phyloP scores from a whole-genome alignment of 495 filamentous ascomycete species.

The Letharia columbiana region DNA sequence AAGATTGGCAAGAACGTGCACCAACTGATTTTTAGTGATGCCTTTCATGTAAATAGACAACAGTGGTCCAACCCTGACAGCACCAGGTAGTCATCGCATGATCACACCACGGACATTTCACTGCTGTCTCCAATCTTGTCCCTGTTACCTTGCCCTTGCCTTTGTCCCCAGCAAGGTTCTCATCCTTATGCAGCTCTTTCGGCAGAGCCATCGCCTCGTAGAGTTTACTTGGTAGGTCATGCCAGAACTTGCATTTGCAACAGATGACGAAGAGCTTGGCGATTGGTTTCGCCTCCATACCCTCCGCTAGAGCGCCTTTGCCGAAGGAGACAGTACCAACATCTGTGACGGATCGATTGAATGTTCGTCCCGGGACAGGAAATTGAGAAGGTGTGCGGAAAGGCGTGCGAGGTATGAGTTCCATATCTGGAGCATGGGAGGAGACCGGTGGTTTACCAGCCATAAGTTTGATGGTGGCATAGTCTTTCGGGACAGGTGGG shows the following conservation, averaged over 20 bases:
- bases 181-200: conserved; percentile 37
- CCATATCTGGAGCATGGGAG: conserved; percentile 18
- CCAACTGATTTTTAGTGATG: conserved; percentile 37
- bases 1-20: background rate
- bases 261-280: conserved; percentile 75
- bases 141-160: conserved; percentile 15
- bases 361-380: conserved; percentile 7
- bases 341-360: conserved; percentile 17
- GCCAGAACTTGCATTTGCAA: conserved; percentile 72
- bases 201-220: conserved; percentile 66
- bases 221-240: conserved; percentile 67
- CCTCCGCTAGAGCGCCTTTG: conserved; percentile 14
- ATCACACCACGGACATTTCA: conserved; percentile 69
- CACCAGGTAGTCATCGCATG: conserved; percentile 66
- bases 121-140: conserved; percentile 37
- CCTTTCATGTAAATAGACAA: conserved; percentile 60
- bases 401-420: conserved; percentile 20
- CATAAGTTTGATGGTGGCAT: conserved; percentile 12
- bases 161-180: background rate
- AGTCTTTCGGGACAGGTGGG: conserved; percentile 16
- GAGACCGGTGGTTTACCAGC: conserved; percentile 11
- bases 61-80: conserved; percentile 64
- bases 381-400: conserved; percentile 20
- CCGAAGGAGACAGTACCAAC: conserved; percentile 14
- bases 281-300: conserved; percentile 40